Conservation (phyloP, 2,329 filamentous ascomycete genomes). For the Beauveria brongniartii region DNA sequence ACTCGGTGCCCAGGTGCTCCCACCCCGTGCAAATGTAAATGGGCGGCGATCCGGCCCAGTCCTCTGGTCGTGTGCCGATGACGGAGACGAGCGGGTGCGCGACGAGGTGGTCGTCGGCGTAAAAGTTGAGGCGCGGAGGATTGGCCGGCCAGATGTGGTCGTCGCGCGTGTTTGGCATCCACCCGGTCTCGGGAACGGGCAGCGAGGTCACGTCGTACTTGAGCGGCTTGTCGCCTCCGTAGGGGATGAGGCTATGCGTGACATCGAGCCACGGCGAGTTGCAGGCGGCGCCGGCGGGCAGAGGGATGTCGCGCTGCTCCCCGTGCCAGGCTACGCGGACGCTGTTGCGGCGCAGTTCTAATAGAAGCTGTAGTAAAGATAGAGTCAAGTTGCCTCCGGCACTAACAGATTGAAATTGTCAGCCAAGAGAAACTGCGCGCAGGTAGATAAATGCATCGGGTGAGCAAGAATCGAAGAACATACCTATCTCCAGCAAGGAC, state of each 20-base stretch:
- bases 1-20: constrained; percentile 65
- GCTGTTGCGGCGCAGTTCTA: constrained; percentile 48
- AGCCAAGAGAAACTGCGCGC: not conserved
- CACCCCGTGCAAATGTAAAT: constrained; percentile 61
- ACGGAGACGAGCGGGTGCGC: constrained; percentile 62
- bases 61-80: constrained; percentile 36
- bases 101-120: constrained; percentile 44
- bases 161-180: constrained; percentile 19
- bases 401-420: constrained; percentile 25
- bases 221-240: constrained; percentile 19
- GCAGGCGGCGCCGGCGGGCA: constrained; percentile 57
- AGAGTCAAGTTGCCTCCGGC: constrained; percentile 67
- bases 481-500: constrained; percentile 64
- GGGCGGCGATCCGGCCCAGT: constrained; percentile 58
- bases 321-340: constrained; percentile 53
- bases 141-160: constrained; percentile 51
- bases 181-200: constrained; percentile 26
- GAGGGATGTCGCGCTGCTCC: constrained; percentile 45
- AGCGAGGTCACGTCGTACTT: constrained; percentile 41
- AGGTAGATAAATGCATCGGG: not conserved
- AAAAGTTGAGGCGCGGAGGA: constrained; percentile 46
- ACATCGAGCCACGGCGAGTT: constrained; percentile 68
- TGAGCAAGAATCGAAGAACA: constrained; percentile 9
- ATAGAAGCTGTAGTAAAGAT: constrained; percentile 58
- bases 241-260: constrained; percentile 40